A percentile compares a stretch with the other conserved stretches of the same genome.
Conservation (phyloP, 768 basidiomycete species). For the Mycena filopes region DNA sequence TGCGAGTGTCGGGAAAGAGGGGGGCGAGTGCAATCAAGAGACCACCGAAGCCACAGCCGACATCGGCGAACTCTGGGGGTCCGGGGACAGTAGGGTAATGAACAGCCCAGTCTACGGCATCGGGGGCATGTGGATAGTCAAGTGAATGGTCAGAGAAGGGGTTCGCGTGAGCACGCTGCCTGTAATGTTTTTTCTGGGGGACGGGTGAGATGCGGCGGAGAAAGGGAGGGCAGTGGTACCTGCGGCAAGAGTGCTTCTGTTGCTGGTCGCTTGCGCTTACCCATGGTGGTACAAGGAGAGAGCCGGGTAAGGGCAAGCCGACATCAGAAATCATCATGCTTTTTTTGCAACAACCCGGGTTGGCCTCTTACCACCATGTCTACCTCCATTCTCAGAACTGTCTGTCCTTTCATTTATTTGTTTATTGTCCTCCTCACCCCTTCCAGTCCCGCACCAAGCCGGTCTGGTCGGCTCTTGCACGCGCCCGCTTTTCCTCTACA, state of each 20-base stretch:
- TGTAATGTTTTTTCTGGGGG: constrained; percentile 81
- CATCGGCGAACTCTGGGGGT: constrained; percentile 92
- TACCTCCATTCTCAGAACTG: constrained; percentile 52
- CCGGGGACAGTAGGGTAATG: constrained; percentile 82
- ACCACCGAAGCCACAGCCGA: constrained; percentile 98
- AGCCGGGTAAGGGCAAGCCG: no score
- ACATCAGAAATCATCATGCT: not conserved
- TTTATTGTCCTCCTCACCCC: constrained; percentile 16
- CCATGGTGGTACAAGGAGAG: constrained; percentile 34
- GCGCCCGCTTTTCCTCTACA: constrained; percentile 73
- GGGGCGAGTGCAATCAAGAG: constrained; percentile 90
- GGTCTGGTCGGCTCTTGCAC: constrained; percentile 55
- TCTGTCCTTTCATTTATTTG: constrained; percentile 38
- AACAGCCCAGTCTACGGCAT: constrained; percentile 79
- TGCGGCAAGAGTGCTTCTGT: constrained; percentile 56
- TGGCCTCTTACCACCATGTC: constrained; percentile 47
- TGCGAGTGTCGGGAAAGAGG: constrained; percentile 89
- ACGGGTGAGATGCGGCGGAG: not conserved
- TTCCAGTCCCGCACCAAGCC: constrained; percentile 61
- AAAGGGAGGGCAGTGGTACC: constrained; percentile 40
- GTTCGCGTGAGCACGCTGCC: constrained; percentile 87
- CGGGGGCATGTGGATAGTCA: constrained; percentile 84
- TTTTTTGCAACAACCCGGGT: not conserved
- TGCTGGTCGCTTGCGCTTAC: constrained; percentile 46
- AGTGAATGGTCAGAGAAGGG: constrained; percentile 91